These are phyloP conservation scores for Arabidopsis thaliana DNA, from an alignment of 345 rosid genomes.

Conservation along the genomic window DNA sequence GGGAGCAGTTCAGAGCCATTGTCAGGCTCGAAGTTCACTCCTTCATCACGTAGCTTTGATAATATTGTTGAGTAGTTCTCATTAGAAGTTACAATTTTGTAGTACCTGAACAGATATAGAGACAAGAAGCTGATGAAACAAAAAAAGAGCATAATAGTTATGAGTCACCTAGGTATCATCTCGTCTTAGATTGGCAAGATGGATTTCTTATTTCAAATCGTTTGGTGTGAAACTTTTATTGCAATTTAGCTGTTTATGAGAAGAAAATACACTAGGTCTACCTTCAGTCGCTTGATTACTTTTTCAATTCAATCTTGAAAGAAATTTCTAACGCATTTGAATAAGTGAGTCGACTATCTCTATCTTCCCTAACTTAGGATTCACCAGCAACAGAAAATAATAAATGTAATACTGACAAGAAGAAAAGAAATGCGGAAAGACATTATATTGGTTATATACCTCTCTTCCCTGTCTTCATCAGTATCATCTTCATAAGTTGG, in stretches of 20 bases:
- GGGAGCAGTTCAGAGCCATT: conserved; percentile 94
- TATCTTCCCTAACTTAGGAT: background rate
- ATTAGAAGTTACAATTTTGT: conserved; percentile 73
- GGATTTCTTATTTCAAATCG: background rate
- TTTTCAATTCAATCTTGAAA: background rate
- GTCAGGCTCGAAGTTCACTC: conserved; percentile 81
- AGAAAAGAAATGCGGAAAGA: background rate
- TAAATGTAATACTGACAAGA: background rate
- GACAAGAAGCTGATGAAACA: conserved; percentile 31
- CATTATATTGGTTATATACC: conserved; percentile 46
- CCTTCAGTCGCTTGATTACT: conserved; percentile 2
- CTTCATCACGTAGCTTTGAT: conserved; percentile 75
- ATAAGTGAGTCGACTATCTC: background rate
- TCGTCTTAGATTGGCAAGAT: background rate
- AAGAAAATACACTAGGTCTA: background rate
- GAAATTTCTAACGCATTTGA: background rate
- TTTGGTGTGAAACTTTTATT: background rate
- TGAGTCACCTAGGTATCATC: background rate
- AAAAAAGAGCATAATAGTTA: background rate
- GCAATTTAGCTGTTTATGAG: background rate
- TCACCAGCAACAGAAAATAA: background rate
- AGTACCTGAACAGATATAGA: conserved; percentile 57
- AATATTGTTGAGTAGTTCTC: conserved; percentile 71
- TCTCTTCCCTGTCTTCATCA: conserved; percentile 70
- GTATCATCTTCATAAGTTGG: conserved; percentile 67